These are phyloP conservation scores for Fusarium sp. DNA, from an alignment of 2,329 filamentous ascomycete genomes.

Conservation along the genomic window DNA sequence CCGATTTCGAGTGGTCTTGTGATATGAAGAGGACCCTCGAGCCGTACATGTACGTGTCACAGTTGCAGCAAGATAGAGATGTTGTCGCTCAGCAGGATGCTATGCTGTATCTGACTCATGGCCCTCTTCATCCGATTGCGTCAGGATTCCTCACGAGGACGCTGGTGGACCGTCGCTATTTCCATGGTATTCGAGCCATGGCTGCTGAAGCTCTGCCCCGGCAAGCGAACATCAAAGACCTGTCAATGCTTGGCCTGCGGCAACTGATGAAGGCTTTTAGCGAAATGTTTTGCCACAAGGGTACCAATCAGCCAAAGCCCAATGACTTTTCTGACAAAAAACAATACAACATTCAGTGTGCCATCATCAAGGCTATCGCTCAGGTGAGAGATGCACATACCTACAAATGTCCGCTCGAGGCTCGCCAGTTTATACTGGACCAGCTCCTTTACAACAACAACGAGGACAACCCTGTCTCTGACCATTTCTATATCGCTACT, in stretches of 20 bases:
- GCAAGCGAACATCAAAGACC: constrained; percentile 76
- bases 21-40: constrained; percentile 85
- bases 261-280: constrained; percentile 90
- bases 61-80: constrained; percentile 96
- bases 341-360: constrained; percentile 85
- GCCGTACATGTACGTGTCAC: constrained; percentile 97
- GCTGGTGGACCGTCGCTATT: constrained; percentile 91
- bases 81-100: constrained; percentile 88
- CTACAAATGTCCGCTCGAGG: constrained; percentile 82
- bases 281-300: constrained; percentile 87
- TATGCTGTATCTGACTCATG: constrained; percentile 78
- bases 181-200: constrained; percentile 89
- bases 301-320: constrained; percentile 81
- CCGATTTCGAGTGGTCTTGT: constrained; percentile 98
- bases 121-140: constrained; percentile 80
- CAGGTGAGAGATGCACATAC: constrained; percentile 77
- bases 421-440: constrained; percentile 87
- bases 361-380: constrained; percentile 85
- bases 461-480: constrained; percentile 87
- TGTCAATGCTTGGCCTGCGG: constrained; percentile 81
- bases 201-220: constrained; percentile 83
- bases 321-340: constrained; percentile 94
- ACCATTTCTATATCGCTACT: constrained; percentile 87
- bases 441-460: constrained; percentile 96
- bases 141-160: constrained; percentile 92